Evolutionary conservation across 768 basidiomycete species (phyloP).

Genomic region (Leucocoprinus leucothites): DNA sequence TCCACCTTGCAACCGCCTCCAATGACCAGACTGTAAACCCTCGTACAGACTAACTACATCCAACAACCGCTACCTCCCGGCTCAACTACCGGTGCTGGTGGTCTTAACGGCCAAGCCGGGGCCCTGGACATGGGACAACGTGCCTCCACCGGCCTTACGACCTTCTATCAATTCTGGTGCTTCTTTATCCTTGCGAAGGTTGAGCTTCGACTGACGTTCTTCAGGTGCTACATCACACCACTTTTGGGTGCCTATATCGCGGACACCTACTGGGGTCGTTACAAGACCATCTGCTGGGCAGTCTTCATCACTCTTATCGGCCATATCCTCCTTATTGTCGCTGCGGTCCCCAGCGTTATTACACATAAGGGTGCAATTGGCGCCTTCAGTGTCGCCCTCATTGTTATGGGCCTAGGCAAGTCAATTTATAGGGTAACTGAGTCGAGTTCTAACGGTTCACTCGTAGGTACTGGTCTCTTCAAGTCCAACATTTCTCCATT

Average conservation of each 20-base stretch:
- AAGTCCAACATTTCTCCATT: constrained; percentile 78
- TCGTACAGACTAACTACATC: constrained; percentile 63
- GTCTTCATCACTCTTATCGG: constrained; percentile 56
- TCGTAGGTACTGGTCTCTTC: constrained; percentile 63
- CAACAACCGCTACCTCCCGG: constrained; percentile 65
- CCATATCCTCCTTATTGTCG: constrained; percentile 61
- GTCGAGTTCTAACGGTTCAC: neutral
- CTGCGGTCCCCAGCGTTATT: constrained; percentile 67
- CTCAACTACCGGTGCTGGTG: constrained; percentile 64
- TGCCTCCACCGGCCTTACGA: constrained; percentile 67
- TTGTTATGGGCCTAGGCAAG: constrained; percentile 53
- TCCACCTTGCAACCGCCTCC: neutral
- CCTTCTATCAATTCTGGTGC: constrained; percentile 71
- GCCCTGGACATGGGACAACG: constrained; percentile 67
- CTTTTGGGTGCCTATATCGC: constrained; percentile 65
- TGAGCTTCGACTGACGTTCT: constrained; percentile 5
- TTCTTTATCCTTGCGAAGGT: constrained; percentile 6
- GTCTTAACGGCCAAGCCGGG: constrained; percentile 54
- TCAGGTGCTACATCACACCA: constrained; percentile 57
- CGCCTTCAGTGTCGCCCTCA: constrained; percentile 53
- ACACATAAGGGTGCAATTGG: constrained; percentile 46
- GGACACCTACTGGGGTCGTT: constrained; percentile 65
- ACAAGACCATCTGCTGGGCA: constrained; percentile 61
- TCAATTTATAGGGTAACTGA: neutral
- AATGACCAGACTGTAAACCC: neutral